Evolutionary conservation across 176 grass and related monocot species (phyloP).

Genomic region (Cenchrus fungigraminus): DNA sequence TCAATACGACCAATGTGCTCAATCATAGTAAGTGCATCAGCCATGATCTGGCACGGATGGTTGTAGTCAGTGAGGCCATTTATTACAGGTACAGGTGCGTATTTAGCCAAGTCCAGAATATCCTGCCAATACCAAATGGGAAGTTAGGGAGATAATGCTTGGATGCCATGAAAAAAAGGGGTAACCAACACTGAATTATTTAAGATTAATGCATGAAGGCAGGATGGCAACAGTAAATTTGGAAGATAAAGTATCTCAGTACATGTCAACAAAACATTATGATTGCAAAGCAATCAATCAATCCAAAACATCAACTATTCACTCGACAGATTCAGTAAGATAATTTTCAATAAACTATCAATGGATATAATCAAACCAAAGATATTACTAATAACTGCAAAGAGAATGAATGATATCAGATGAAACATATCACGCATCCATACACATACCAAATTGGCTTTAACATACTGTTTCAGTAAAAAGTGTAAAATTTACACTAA

Average conservation of each 20-base stretch:
- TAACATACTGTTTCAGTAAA: constrained; percentile 4
- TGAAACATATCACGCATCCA: background rate
- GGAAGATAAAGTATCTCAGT: background rate
- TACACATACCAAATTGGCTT: constrained; percentile 7
- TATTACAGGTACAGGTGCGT: constrained; percentile 86
- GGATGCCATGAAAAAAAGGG: background rate
- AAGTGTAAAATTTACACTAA: constrained; percentile 20
- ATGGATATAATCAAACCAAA: background rate
- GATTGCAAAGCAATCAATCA: background rate
- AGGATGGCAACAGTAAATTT: constrained; percentile 1
- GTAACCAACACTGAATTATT: background rate
- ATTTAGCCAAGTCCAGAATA: constrained; percentile 92
- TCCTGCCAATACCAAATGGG: constrained; percentile 64
- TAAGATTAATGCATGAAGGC: background rate
- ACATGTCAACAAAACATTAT: constrained; percentile 5
- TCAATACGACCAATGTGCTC: constrained; percentile 84
- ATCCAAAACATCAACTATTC: background rate
- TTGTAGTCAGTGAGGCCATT: constrained; percentile 96
- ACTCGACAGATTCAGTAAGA: background rate
- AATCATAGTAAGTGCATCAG: constrained; percentile 95
- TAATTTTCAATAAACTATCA: background rate
- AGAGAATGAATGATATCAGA: constrained; percentile 2
- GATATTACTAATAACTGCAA: background rate
- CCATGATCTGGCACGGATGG: constrained; percentile 99
- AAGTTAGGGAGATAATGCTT: constrained; percentile 21